Percentiles rank a stretch among this genome's conserved stretches.
phyloP scores from a whole-genome alignment of 2,329 filamentous ascomycete genomes.

The Helicocarpus griseus region DNA sequence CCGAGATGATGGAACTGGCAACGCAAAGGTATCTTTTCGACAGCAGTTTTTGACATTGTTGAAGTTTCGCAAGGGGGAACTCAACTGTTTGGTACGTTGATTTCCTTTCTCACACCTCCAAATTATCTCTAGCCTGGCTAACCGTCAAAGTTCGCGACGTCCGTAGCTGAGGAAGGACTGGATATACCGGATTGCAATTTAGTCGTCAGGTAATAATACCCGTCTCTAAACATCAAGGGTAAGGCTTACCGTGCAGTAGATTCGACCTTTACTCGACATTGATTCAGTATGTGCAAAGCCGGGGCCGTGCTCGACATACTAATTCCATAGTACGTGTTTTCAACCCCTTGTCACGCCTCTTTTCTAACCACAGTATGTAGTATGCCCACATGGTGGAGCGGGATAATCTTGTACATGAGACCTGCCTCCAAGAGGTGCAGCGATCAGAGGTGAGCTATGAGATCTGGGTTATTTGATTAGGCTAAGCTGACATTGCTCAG shows the following conservation, averaged over 20 bases:
- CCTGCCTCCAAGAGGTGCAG: slow-evolving; percentile 43
- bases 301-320: slow-evolving; percentile 69
- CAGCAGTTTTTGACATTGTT: slow-evolving; percentile 65
- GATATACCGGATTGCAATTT: slow-evolving; percentile 59
- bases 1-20: slow-evolving; percentile 39
- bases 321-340: slow-evolving; percentile 51
- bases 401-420: slow-evolving; percentile 56
- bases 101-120: not conserved
- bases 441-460: slow-evolving; percentile 34
- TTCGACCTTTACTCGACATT: slow-evolving; percentile 85
- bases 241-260: slow-evolving; percentile 37
- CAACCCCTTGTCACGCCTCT: not conserved
- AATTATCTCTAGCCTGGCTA: slow-evolving; percentile 3
- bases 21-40: slow-evolving; percentile 57
- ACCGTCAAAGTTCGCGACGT: slow-evolving; percentile 47
- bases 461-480: not conserved
- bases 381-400: slow-evolving; percentile 78
- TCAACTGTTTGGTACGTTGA: slow-evolving; percentile 44
- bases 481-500: slow-evolving; percentile 17
- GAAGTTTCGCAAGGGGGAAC: slow-evolving; percentile 49
- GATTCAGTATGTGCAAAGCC: slow-evolving; percentile 91
- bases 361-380: slow-evolving; percentile 13
- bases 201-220: slow-evolving; percentile 38
- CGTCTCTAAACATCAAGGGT: not conserved
- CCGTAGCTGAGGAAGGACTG: slow-evolving; percentile 56